These are phyloP conservation scores for Davidsoniella australis DNA, from an alignment of 2,329 filamentous ascomycete species.

Conservation along the genomic window DNA sequence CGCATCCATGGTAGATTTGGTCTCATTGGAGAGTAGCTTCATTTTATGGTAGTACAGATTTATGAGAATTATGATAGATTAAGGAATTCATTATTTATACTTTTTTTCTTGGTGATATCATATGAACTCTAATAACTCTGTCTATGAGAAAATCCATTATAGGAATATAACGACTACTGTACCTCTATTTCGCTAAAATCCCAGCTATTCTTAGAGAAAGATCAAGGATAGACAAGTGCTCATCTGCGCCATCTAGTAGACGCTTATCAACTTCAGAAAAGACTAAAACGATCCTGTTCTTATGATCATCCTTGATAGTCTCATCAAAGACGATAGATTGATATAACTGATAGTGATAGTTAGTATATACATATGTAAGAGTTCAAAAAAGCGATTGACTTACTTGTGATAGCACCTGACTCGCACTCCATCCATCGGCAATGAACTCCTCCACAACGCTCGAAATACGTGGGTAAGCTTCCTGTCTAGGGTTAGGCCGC, in stretches of 20 bases:
- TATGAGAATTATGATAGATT: not conserved
- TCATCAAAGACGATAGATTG: constrained; percentile 72
- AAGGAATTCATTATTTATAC: not conserved
- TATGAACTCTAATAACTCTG: constrained; percentile 1
- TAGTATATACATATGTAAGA: constrained; percentile 11
- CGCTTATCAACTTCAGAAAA: constrained; percentile 95
- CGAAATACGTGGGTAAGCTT: constrained; percentile 57
- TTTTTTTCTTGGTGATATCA: not conserved
- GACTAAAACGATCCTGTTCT: constrained; percentile 73
- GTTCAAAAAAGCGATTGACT: constrained; percentile 14
- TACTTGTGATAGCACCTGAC: constrained; percentile 70
- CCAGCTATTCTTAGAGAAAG: constrained; percentile 64
- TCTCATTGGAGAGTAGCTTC: constrained; percentile 25
- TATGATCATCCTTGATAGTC: constrained; percentile 64
- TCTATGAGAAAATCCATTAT: not conserved
- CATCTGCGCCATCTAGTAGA: constrained; percentile 83
- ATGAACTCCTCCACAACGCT: constrained; percentile 77
- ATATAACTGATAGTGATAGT: constrained; percentile 43
- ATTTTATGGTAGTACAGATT: not conserved
- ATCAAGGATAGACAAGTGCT: constrained; percentile 83
- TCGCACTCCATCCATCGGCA: constrained; percentile 91
- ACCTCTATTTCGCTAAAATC: constrained; percentile 35
- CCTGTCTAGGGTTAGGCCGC: constrained; percentile 47
- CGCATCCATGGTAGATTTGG: constrained; percentile 36
- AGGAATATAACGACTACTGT: not conserved